phyloP scores from a whole-genome alignment of 768 basidiomycete species.

The Tricholoma hemisulphureum region DNA sequence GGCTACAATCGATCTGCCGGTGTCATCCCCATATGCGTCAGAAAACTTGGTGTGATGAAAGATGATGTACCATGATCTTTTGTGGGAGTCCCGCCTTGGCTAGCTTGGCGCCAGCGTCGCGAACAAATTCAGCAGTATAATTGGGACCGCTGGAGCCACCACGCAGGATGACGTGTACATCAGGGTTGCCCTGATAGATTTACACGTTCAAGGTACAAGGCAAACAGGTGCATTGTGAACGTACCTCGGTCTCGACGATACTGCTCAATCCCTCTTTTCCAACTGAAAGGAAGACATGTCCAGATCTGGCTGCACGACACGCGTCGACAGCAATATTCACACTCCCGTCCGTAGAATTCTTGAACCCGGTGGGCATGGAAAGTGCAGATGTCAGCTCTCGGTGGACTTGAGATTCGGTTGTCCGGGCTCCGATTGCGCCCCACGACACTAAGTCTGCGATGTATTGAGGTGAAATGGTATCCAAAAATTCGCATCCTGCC shows the following conservation, averaged over 20 bases:
- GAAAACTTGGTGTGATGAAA: background rate
- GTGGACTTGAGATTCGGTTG: slow-evolving; percentile 92
- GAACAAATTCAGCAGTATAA: slow-evolving; percentile 76
- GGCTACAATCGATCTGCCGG: slow-evolving; percentile 98
- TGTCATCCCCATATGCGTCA: background rate
- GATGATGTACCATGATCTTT: slow-evolving; percentile 76
- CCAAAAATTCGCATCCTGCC: slow-evolving; percentile 95
- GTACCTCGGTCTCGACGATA: slow-evolving; percentile 90
- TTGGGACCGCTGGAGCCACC: slow-evolving; percentile 91
- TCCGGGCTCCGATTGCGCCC: slow-evolving; percentile 95
- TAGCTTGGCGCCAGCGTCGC: slow-evolving; percentile 71
- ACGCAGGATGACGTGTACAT: slow-evolving; percentile 92
- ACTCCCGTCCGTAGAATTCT: slow-evolving; percentile 95
- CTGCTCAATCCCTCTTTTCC: slow-evolving; percentile 95
- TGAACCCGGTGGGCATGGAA: slow-evolving; percentile 98
- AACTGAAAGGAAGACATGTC: slow-evolving; percentile 95
- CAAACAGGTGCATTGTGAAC: slow-evolving; percentile 13
- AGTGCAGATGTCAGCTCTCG: slow-evolving; percentile 83
- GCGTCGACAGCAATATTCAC: slow-evolving; percentile 93
- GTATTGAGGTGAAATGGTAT: slow-evolving; percentile 68
- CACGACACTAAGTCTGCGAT: slow-evolving; percentile 88
- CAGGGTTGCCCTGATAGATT: slow-evolving; percentile 70
- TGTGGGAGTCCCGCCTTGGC: slow-evolving; percentile 72
- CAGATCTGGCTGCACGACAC: slow-evolving; percentile 84
- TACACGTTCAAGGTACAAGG: background rate